phyloP scores from a whole-genome alignment of 2,329 filamentous ascomycete genomes.

The Macroventuria anomochaeta region DNA sequence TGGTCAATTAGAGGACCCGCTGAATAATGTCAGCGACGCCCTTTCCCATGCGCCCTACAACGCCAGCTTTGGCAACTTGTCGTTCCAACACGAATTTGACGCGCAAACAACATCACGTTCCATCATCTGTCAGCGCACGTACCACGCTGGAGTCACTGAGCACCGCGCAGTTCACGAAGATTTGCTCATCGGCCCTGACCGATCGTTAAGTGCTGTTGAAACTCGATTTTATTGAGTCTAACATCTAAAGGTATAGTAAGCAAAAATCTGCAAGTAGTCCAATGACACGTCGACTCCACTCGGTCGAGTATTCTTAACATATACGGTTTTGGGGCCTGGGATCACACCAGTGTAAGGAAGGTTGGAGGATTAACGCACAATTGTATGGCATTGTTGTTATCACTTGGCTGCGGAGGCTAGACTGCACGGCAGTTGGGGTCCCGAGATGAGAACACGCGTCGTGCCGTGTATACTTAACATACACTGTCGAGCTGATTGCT shows the following conservation, averaged over 20 bases:
- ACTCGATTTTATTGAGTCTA: slow-evolving; percentile 26
- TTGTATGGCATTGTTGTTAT: slow-evolving; percentile 1
- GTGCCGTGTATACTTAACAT: slow-evolving; percentile 9
- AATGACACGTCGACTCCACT: slow-evolving; percentile 36
- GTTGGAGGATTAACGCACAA: slow-evolving; percentile 1
- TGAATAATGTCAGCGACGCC: slow-evolving; percentile 27
- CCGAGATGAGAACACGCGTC: slow-evolving; percentile 4
- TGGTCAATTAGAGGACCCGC: slow-evolving; percentile 18
- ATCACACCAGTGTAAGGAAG: slow-evolving; percentile 7
- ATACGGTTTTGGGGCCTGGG: not conserved
- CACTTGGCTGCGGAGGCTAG: slow-evolving; percentile 3
- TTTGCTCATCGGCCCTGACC: slow-evolving; percentile 23
- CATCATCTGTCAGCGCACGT: slow-evolving; percentile 4
- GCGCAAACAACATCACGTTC: slow-evolving; percentile 9
- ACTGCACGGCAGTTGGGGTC: slow-evolving; percentile 1
- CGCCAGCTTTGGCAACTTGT: slow-evolving; percentile 11
- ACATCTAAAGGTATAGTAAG: slow-evolving; percentile 31
- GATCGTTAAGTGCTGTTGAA: slow-evolving; percentile 20
- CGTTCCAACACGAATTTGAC: slow-evolving; percentile 5
- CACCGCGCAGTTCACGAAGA: slow-evolving; percentile 16
- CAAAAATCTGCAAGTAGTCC: slow-evolving; percentile 29
- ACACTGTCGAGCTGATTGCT: slow-evolving; percentile 6
- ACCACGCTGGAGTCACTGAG: not conserved
- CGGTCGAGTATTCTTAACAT: slow-evolving; percentile 21
- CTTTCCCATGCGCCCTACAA: slow-evolving; percentile 27